Base-by-base conservation (phyloP, 805 yeast species). In the Lipomyces orientalis region DNA sequence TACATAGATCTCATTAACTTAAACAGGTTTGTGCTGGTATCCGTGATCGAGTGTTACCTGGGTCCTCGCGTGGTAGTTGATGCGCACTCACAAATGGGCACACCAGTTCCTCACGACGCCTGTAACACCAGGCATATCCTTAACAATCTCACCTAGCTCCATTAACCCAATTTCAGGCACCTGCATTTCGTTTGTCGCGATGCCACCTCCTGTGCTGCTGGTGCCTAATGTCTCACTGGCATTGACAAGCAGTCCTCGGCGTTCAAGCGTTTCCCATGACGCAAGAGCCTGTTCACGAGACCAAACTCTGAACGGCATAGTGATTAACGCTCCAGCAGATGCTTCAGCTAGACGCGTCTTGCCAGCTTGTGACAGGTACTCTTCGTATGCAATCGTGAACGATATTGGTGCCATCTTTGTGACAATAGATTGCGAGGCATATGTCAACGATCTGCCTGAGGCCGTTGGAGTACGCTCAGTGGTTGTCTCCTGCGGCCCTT, bases 321-420 rank as follows among this genome's bases (percentile, higher is more conserved):
- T 46, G 37, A 60, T 68, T 16, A 83, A 74, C 10, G 75, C 77
- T 57, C 82, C 86, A 39, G 87, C 81, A 81, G 88, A 83, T 1
- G 79, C 80, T n/a, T 75, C 74, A 16, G 66, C 69, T n/a, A 64
- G 58, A 56, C 66, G 56, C 22, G 70, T 39, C 58, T 54, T 52
- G n/a, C 62, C 65, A n/a, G 67, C 66, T 31, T 61, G 69, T 25
- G 61, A 39, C 55, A 60, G 57, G 77, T 91, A 94, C 76, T 94
- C 98, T 39, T 87, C 88, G 76, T 88, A 89, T 0, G 88, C 90
- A 66, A 92, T 79, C 71, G 90, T 90, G 78, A 93, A 88, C 76
- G 91, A 93, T 22, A 91, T 84, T n/a, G 82, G 81, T 14, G 82
- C 86, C 46, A 22, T 37, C 16, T 49, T 51, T 31, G 59, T 52